Base-by-base conservation (phyloP, 2,329 filamentous ascomycete genomes). In the Fusarium sp. region DNA sequence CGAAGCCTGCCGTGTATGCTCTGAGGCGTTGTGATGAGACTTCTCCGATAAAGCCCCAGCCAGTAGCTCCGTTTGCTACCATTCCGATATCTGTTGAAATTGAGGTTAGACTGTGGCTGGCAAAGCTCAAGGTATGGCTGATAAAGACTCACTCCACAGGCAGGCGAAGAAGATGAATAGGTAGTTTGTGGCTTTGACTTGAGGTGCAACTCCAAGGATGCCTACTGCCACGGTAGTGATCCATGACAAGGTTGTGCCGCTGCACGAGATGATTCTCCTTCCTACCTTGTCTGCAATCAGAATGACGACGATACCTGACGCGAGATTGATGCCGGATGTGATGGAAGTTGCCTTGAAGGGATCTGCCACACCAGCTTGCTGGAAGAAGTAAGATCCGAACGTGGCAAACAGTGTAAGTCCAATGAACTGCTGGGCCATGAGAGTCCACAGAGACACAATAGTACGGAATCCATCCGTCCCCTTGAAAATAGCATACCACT, bases 321-420 rank as follows among this genome's bases (percentile, higher is more conserved):
- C 65, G 18, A 76, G 64, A 28, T 73, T 70, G 31, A 75, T 67
- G 2, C 56, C 58, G 1, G 69, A 68, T 0, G 65, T 72, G 51
- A 73, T 74, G 31, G 55, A 68, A 4, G 67, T 75, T 18, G 73
- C 65, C 8, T 61, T 34, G 44, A 77, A 76, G 0, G 74, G 72
- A 7, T 75, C 67, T 7, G 56, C 39, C 0, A 77, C 39, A 3
- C 79, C 79, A 12, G 78, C 78, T 48, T 79, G 78, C 48, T 78
- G 75, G 41, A 80, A 80, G 50, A 80, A 81, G 61, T 79, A 81
- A 39, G 72, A 91, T 1, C 87, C 89, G 68, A 90, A 92, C 60
- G 88, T 70, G 1, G 37, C 40, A 48, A 71, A 70, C 2, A 71
- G 52, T 0, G 66, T 66, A 5, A 71, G 57, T 8, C 68, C 68